Evolutionary conservation across 1,284 basidiomycete genomes (phyloP).

Genomic region (Puccinia horiana): DNA sequence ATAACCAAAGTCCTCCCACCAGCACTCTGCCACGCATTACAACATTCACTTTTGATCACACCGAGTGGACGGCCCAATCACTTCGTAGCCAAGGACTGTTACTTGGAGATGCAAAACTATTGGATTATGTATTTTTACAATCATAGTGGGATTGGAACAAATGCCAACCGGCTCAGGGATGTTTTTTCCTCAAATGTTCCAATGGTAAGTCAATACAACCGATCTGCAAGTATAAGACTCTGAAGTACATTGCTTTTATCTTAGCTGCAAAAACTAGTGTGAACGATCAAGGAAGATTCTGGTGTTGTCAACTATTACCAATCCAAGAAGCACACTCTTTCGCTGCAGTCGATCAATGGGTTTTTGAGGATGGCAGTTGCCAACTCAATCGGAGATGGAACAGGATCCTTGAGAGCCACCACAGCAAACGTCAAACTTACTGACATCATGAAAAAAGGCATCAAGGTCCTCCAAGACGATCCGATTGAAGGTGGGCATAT

Average conservation of each 20-base stretch:
- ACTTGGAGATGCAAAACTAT: conserved; percentile 7
- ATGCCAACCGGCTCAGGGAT: background rate
- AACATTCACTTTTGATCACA: conserved; percentile 15
- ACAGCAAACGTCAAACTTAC: too few species aligned
- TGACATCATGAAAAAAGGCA: background rate
- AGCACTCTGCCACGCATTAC: background rate
- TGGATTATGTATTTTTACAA: conserved; percentile 10
- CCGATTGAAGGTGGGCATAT: too few species aligned
- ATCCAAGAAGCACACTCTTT: background rate
- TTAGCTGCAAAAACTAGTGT: background rate
- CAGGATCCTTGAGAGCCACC: too few species aligned
- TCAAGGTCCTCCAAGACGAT: too few species aligned
- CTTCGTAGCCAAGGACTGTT: conserved; percentile 21
- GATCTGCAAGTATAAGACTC: background rate
- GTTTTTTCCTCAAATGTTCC: background rate
- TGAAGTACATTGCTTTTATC: background rate
- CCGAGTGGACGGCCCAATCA: conserved; percentile 3
- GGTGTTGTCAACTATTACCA: background rate
- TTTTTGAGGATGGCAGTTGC: background rate
- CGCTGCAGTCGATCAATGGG: background rate
- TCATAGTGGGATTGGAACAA: background rate
- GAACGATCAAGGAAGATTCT: background rate
- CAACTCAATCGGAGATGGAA: too few species aligned
- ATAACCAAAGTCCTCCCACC: conserved; percentile 5
- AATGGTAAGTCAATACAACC: background rate